A percentile compares a stretch with the other conserved stretches of the same genome.
Evolutionary conservation across 176 grass and related monocot genomes (phyloP).

Genomic region (Puya raimondii): DNA sequence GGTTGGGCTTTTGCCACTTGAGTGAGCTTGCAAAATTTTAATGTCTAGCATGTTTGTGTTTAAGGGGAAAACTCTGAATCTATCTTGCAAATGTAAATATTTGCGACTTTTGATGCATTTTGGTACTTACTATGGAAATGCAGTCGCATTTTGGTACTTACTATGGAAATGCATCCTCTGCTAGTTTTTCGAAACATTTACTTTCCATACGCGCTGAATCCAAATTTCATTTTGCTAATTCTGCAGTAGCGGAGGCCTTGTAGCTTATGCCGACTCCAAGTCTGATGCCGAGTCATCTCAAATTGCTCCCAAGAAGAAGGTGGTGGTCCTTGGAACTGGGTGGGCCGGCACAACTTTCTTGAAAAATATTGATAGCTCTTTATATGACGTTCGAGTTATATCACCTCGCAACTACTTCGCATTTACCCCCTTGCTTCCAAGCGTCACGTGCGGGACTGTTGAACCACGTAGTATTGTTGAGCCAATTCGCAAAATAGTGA

Average conservation of each 20-base stretch:
- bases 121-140: neutral
- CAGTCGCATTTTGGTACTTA: neutral
- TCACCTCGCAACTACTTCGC: slow-evolving; percentile 93
- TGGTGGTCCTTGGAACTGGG: slow-evolving; percentile 88
- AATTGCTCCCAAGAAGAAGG: slow-evolving; percentile 57
- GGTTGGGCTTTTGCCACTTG: no score
- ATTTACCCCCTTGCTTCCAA: slow-evolving; percentile 86
- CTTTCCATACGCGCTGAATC: neutral
- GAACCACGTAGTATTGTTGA: slow-evolving; percentile 85
- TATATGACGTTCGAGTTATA: slow-evolving; percentile 80
- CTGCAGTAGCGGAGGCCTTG: slow-evolving; percentile 64
- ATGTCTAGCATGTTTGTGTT: neutral
- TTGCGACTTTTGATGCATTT: neutral
- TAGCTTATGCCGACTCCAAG: slow-evolving; percentile 74
- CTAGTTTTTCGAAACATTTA: neutral
- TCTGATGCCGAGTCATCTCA: slow-evolving; percentile 29
- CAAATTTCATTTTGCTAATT: neutral
- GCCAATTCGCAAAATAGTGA: slow-evolving; percentile 61
- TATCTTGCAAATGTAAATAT: neutral
- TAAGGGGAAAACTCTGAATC: neutral
- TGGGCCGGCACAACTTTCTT: slow-evolving; percentile 86
- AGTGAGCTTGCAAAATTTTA: neutral
- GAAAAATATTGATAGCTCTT: slow-evolving; percentile 64
- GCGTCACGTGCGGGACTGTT: slow-evolving; percentile 84
- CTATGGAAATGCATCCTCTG: no score